A percentile compares a stretch with the other conserved stretches of the same genome.
phyloP scores from a whole-genome alignment of 1,284 basidiomycete genomes.

The Austroboletus novae-zelandiae region DNA sequence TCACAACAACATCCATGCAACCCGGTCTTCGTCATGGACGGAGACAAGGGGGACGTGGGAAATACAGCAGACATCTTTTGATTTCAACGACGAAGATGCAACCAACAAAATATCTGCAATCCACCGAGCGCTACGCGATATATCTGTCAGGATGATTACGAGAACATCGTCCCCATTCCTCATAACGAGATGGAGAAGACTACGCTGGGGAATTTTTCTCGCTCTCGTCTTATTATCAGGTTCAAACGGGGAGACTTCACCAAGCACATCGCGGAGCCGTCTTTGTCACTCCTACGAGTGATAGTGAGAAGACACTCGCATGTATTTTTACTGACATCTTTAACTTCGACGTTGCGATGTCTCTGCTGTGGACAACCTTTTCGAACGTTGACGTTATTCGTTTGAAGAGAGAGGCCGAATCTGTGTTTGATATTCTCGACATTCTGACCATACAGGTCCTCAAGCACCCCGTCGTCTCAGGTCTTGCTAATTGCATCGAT shows the following conservation, averaged over 20 bases:
- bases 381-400: slow-evolving; percentile 32
- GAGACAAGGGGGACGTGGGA: too few relatives aligned
- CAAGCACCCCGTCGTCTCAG: slow-evolving; percentile 38
- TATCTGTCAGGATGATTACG: slow-evolving; percentile 24
- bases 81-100: slow-evolving; percentile 19
- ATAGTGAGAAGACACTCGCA: slow-evolving; percentile 28
- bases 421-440: slow-evolving; percentile 34
- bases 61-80: too few relatives aligned
- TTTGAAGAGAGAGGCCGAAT: slow-evolving; percentile 36
- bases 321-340: slow-evolving; percentile 31
- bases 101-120: slow-evolving; percentile 14
- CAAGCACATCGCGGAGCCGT: slow-evolving; percentile 24
- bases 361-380: slow-evolving; percentile 32
- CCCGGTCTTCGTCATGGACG: slow-evolving; percentile 36
- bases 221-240: slow-evolving; percentile 26
- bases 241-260: slow-evolving; percentile 30
- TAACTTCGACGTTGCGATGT: slow-evolving; percentile 18
- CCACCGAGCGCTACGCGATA: slow-evolving; percentile 17
- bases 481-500: slow-evolving; percentile 29
- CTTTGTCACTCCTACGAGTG: slow-evolving; percentile 24
- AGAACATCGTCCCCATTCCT: slow-evolving; percentile 30
- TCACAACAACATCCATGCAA: slow-evolving; percentile 40
- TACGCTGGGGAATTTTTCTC: slow-evolving; percentile 33
- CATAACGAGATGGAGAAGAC: slow-evolving; percentile 32
- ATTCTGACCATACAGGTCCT: slow-evolving; percentile 43